Evolutionary conservation across 768 basidiomycete species (phyloP).

Genomic region (Termitomyces titanicus): DNA sequence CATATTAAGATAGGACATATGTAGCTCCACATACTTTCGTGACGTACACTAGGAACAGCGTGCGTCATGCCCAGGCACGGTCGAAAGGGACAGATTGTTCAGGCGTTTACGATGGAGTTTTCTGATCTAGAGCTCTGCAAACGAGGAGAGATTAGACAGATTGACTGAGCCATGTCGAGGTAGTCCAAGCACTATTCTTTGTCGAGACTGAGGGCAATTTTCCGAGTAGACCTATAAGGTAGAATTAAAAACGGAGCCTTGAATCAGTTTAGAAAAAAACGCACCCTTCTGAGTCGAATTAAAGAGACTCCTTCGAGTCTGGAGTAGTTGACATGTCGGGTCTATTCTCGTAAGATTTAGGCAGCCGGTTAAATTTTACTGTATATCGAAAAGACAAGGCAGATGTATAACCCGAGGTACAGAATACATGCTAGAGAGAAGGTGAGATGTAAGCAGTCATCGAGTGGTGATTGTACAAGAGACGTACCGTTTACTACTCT

Average conservation of each 20-base stretch:
- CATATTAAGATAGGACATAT: background rate
- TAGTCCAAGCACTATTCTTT: background rate
- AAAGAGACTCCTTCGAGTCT: background rate
- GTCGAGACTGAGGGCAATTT: background rate
- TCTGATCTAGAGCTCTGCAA: background rate
- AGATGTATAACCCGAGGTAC: background rate
- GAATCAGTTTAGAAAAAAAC: background rate
- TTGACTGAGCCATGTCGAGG: too few species aligned
- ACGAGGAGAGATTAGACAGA: background rate
- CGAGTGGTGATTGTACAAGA: background rate
- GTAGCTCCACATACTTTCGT: background rate
- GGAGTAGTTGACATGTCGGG: background rate
- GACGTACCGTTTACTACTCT: constrained; percentile 1
- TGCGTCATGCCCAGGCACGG: constrained; percentile 1
- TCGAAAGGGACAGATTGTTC: background rate
- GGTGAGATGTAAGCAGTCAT: background rate
- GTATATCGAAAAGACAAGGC: background rate
- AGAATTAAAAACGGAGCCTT: too few species aligned
- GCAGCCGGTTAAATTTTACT: background rate
- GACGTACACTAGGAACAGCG: background rate
- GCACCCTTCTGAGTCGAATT: background rate
- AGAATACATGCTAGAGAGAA: background rate
- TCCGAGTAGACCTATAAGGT: background rate
- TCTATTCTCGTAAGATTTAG: background rate
- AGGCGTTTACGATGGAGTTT: background rate